phyloP scores from a whole-genome alignment of 2,329 filamentous ascomycete genomes.

The Colletotrichum navitas region DNA sequence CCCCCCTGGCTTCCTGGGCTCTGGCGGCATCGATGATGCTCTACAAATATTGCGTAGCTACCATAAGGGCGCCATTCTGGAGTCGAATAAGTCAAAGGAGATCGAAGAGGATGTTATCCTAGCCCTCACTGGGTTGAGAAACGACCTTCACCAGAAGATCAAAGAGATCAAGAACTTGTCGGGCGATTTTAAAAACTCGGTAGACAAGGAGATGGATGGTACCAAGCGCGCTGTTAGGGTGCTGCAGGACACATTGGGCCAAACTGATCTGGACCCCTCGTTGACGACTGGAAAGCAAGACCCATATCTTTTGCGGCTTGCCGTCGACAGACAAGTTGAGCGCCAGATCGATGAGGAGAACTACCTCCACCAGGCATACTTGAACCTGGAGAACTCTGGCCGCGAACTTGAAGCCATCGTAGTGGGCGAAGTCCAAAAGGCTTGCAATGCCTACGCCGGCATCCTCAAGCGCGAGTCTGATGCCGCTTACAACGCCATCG shows the following conservation, averaged over 20 bases:
- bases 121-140: slow-evolving; percentile 85
- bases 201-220: slow-evolving; percentile 92
- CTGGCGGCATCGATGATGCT: slow-evolving; percentile 90
- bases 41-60: slow-evolving; percentile 83
- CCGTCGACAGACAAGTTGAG: slow-evolving; percentile 91
- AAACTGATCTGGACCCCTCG: slow-evolving; percentile 82
- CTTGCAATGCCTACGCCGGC: slow-evolving; percentile 92
- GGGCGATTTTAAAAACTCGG: slow-evolving; percentile 95
- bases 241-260: slow-evolving; percentile 84
- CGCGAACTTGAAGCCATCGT: slow-evolving; percentile 96
- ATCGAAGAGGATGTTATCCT: slow-evolving; percentile 93
- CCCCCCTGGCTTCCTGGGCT: slow-evolving; percentile 80
- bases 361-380: slow-evolving; percentile 92
- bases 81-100: slow-evolving; percentile 89
- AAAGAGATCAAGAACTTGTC: slow-evolving; percentile 97
- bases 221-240: slow-evolving; percentile 84
- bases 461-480: slow-evolving; percentile 94
- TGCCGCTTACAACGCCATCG: slow-evolving; percentile 80
- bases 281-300: slow-evolving; percentile 87
- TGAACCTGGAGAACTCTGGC: slow-evolving; percentile 94
- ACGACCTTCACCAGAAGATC: slow-evolving; percentile 93
- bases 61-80: slow-evolving; percentile 82
- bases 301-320: slow-evolving; percentile 87
- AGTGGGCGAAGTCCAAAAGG: slow-evolving; percentile 97
- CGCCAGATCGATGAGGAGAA: slow-evolving; percentile 97